Evolutionary conservation across 169 alveolate species (phyloP), one percentile per base, ranked within the genome.

Genomic region (Neospora caninum): DNA sequence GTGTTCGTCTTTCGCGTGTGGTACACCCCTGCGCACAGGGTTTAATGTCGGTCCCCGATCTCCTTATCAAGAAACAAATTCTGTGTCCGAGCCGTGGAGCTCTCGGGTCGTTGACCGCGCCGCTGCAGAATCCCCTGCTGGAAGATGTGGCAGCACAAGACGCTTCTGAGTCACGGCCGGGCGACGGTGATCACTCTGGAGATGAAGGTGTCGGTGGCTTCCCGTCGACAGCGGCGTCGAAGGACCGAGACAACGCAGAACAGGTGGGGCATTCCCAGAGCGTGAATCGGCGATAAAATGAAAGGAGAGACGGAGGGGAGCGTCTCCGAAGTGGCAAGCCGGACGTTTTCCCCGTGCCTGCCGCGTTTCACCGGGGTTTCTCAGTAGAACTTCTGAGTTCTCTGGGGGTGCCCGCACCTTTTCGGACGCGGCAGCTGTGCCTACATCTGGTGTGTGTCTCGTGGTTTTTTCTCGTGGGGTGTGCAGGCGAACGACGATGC

Each of bases 11-110:
- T 49, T 49, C 13, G 58, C 58, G 4, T 4, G 58, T 49, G 58
- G 13, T 49, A 49, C 58, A 49, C 58, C 4, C 13, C 4, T 49
- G 58, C 58, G 58, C 58, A 49, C 88, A 94, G 96, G 95, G 92
- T 29, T 67, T 94, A 78, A 91, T 91, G 93, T 82, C 96, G 7
- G 70, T 94, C 42, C 96, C 96, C 31, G 96, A 94, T 36, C 69
- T 94, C 73, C 92, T 69, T 29, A 88, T 94, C 86, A 94, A 87
- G 70, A 94, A 84, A 36, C 89, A 54, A 36, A 84, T 49, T 42
- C 73, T 64, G 88, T 49, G 70, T 41, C 58, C 25, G 86, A 88
- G 69, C 41, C 38, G 22, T 36, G 54, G 88, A 27, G 69, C 64
- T 34, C 16, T n/a, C 43, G 80, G 91, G 49, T n/a, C 39, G 42